These are phyloP conservation scores for Zizania latifolia DNA, from an alignment of 176 grass and related monocot genomes.

Conservation along the genomic window DNA sequence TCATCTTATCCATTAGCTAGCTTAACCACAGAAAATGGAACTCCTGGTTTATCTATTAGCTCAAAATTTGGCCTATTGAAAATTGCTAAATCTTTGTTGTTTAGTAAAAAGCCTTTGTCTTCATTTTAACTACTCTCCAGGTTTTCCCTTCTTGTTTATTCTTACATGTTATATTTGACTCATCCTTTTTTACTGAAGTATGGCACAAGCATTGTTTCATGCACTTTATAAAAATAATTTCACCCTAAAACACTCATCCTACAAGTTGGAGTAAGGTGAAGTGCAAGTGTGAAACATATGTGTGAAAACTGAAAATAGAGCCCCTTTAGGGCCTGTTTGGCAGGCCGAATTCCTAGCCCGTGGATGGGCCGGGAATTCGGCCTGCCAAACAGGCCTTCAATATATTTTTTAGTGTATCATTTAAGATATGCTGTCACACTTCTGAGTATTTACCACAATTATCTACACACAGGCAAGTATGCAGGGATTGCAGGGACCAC, in stretches of 20 bases:
- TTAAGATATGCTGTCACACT: constrained; percentile 18
- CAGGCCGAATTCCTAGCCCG: no score
- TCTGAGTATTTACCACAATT: constrained; percentile 15
- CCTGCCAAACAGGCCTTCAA: no score
- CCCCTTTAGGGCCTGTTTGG: no score
- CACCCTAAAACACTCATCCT: background rate
- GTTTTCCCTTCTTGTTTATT: constrained; percentile 13
- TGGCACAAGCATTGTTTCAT: background rate
- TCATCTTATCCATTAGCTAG: background rate
- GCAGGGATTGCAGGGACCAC: constrained; percentile 98
- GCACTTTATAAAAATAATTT: background rate
- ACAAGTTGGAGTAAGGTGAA: constrained; percentile 21
- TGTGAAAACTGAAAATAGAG: background rate
- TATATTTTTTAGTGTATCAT: background rate
- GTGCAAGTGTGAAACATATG: background rate
- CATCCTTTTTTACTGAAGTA: background rate
- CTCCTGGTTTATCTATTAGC: background rate
- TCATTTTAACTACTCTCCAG: background rate
- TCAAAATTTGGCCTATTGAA: constrained; percentile 1
- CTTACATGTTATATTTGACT: background rate
- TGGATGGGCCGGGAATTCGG: no score
- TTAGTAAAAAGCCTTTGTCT: constrained; percentile 1
- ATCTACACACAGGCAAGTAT: constrained; percentile 70
- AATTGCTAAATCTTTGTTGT: background rate
- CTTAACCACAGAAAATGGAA: background rate